Conservation (phyloP, 2,329 filamentous ascomycete genomes). For the Aureobasidium sp. region DNA sequence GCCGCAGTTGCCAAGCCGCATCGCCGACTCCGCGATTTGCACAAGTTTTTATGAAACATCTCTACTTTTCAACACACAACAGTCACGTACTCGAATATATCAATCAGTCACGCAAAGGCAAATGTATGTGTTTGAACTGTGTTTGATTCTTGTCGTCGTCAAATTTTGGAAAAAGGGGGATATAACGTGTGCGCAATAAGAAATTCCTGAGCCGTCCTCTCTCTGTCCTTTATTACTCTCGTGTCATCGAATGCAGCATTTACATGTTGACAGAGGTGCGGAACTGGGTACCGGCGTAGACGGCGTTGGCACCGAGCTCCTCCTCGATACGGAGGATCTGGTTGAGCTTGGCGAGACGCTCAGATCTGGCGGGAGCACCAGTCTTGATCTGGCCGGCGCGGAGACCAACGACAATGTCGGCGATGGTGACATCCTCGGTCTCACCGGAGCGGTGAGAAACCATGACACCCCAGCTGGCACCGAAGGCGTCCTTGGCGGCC, state of each 20-base stretch:
- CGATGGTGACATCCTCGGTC: conserved; percentile 99
- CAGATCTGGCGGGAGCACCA: conserved; percentile 88
- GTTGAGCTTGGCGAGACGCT: conserved; percentile 99
- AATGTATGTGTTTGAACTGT: neutral
- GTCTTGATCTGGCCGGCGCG: conserved; percentile 98
- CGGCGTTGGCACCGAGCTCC: conserved; percentile 79
- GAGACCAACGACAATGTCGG: conserved; percentile 95
- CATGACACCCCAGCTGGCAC: conserved; percentile 97
- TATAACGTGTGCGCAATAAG: conserved; percentile 10
- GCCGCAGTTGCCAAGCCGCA: neutral
- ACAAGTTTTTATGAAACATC: neutral
- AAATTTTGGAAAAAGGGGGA: conserved; percentile 13
- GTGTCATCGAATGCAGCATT: conserved; percentile 26
- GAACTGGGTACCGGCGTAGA: conserved; percentile 92
- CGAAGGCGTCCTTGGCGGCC: conserved; percentile 97
- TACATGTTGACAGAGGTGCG: conserved; percentile 84
- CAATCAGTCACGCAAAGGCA: neutral
- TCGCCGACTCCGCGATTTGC: neutral
- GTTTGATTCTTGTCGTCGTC: conserved; percentile 13
- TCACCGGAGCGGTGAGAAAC: conserved; percentile 98
- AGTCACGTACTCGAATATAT: neutral
- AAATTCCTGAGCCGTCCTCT: neutral
- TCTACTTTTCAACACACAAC: neutral
- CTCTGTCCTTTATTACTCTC: conserved; percentile 1
- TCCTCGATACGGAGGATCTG: conserved; percentile 99